Conservation (phyloP, 192 early-diverging fungal species). For the Coemansia sp. region DNA sequence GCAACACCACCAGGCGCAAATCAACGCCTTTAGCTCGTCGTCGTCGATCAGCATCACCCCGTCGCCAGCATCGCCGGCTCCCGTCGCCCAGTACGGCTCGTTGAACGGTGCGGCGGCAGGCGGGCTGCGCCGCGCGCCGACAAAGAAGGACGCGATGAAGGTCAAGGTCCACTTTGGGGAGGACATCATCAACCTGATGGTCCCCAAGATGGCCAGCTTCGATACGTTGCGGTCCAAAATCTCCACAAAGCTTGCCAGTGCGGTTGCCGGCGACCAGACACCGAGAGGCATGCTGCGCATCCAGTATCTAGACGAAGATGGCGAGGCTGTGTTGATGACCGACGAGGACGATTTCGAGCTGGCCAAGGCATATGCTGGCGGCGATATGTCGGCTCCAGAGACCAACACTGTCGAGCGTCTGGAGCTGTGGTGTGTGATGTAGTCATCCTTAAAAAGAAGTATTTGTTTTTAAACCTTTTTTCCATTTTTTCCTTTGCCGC, state of each 20-base stretch:
- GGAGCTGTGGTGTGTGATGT: conserved; percentile 57
- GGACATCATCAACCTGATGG: conserved; percentile 46
- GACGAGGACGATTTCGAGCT: conserved; percentile 90
- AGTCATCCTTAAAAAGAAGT: neutral
- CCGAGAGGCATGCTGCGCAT: conserved; percentile 49
- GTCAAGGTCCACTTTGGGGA: conserved; percentile 53
- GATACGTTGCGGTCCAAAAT: conserved; percentile 37
- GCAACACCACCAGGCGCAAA: neutral
- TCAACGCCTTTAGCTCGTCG: conserved; percentile 7
- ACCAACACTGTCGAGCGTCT: conserved; percentile 56
- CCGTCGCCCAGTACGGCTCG: conserved; percentile 21
- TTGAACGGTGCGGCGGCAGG: conserved; percentile 11
- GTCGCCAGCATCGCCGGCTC: conserved; percentile 29
- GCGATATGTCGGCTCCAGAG: conserved; percentile 50
- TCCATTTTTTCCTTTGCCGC: too few relatives aligned
- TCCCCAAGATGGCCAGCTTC: conserved; percentile 35
- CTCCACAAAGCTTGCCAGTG: conserved; percentile 30
- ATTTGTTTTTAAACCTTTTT: too few relatives aligned
- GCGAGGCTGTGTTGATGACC: conserved; percentile 79
- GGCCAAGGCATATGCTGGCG: conserved; percentile 57
- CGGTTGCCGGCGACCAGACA: conserved; percentile 13
- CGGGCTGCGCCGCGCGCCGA: conserved; percentile 41
- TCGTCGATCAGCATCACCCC: conserved; percentile 25
- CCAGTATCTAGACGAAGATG: conserved; percentile 86
- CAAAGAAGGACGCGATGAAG: conserved; percentile 49